Conservation (phyloP, 225 moss, liverwort and hornwort species). For the Pseudoscleropodium purum region DNA sequence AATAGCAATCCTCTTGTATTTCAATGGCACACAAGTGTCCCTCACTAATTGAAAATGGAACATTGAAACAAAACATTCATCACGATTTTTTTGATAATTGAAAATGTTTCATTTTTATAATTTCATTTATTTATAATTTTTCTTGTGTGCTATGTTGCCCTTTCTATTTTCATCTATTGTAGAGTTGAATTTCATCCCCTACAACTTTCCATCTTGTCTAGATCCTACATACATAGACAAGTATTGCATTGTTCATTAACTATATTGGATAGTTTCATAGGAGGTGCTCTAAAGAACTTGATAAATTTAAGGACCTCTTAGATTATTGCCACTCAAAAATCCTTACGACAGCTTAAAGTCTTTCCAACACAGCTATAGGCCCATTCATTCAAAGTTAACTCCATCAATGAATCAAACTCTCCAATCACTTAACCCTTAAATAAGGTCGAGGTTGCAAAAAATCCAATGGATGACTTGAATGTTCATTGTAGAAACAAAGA, state of each 20-base stretch:
- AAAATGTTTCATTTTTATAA: fast-evolving
- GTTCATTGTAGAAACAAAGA: too few species aligned
- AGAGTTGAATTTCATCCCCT: fast-evolving
- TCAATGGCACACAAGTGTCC: not conserved
- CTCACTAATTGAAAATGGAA: not conserved
- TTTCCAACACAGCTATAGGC: not conserved
- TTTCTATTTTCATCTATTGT: not conserved
- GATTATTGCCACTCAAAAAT: too few species aligned
- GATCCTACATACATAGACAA: not conserved
- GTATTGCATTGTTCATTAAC: not conserved
- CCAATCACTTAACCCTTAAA: too few species aligned
- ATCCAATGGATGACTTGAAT: too few species aligned
- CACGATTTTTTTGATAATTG: not conserved
- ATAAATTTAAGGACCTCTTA: not conserved
- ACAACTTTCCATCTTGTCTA: fast-evolving
- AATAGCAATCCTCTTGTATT: not conserved
- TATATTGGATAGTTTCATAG: too few species aligned
- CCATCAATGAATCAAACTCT: not conserved
- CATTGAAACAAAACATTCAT: not conserved
- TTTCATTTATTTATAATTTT: not conserved
- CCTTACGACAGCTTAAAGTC: too few species aligned
- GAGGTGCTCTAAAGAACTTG: fast-evolving
- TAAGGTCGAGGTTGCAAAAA: too few species aligned
- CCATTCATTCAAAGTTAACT: not conserved
- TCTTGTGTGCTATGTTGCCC: not conserved